Base-by-base conservation (phyloP, 257 asterid genomes). In the Solanum neorickii region DNA sequence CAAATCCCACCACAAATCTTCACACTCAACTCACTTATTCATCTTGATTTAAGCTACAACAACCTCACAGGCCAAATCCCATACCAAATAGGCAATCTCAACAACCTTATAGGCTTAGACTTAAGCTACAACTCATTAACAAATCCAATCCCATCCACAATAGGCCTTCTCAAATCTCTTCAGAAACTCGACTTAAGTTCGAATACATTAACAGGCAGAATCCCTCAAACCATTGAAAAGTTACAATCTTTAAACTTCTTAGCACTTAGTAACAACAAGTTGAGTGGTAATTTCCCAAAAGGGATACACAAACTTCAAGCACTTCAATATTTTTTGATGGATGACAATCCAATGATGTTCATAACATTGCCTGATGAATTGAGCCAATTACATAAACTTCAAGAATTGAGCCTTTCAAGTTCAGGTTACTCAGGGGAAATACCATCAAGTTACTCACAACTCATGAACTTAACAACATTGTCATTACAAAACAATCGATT, bases 161-260 rank as follows among this genome's bases (percentile, higher is more conserved):
- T 94, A 21, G 96, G 98, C 27, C 72, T 89, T 20, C 92, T 96
- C 14, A 70, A 73, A 29, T 87, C 82, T 33, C 95, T 96, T 80
- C 97, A 96, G 83, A 96, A 96, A 92, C 95, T 96, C 12, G 98
- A 96, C 77, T 87, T 96, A 56, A 96, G 98, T 91, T 94, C 97
- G 10, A 96, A 96, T 80, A 85, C 88, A 1, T 92, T 96, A 86
- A 84, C 91, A 3, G 98, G 98, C 86, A 86, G 25, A 80, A 88
- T 96, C n/a, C 98, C 98, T 1, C 90, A 88, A 14, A 89, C 92
- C 47, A 69, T 96, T 14, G 78, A 46, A 37, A 76, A 88, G 12
- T 94, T 96, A 3, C 83, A 87, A 35, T 91, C 96, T 83, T 49
- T 94, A 86, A 91, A 68, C 88, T 96, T 96, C 93, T 83, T 96